Percentiles rank a stretch among this genome's conserved stretches.
Conservation (phyloP, 164 flowering plant species). For the Pachysandra terminalis region DNA sequence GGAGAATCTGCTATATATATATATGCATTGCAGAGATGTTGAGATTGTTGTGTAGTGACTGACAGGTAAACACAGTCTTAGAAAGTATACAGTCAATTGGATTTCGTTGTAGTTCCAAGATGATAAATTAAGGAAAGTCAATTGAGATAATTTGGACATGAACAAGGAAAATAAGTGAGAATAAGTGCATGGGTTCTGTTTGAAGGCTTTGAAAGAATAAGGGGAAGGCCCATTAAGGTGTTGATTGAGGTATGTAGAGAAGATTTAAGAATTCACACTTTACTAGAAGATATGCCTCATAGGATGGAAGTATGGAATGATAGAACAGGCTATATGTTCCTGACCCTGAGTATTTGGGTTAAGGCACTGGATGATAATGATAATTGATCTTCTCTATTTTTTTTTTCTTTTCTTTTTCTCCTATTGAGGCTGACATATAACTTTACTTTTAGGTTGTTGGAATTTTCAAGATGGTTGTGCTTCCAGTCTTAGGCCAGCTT, state of each 20-base stretch:
- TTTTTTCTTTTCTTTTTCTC: not conserved
- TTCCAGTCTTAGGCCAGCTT: constrained; percentile 83
- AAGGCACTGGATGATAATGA: not conserved
- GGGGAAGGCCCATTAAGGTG: no score
- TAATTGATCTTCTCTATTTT: not conserved
- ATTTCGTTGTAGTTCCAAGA: not conserved
- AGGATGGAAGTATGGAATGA: not conserved
- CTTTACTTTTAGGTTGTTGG: constrained; percentile 60
- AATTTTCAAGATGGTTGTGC: constrained; percentile 72
- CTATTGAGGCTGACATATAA: constrained; percentile 4
- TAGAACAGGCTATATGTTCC: not conserved
- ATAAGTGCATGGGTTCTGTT: not conserved
- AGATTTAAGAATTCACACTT: no score
- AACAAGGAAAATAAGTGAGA: not conserved
- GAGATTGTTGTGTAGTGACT: not conserved
- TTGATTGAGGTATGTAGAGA: no score
- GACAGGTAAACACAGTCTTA: not conserved
- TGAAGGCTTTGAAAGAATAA: no score
- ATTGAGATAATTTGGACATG: not conserved
- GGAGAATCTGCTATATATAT: no score
- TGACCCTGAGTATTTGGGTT: not conserved
- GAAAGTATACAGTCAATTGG: no score
- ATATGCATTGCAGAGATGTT: no score
- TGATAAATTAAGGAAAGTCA: not conserved
- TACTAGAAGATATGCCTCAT: no score